Percentiles rank a stretch among this genome's conserved stretches.
Evolutionary conservation across 768 basidiomycete genomes (phyloP).

Genomic region (Exsudoporus frostii): DNA sequence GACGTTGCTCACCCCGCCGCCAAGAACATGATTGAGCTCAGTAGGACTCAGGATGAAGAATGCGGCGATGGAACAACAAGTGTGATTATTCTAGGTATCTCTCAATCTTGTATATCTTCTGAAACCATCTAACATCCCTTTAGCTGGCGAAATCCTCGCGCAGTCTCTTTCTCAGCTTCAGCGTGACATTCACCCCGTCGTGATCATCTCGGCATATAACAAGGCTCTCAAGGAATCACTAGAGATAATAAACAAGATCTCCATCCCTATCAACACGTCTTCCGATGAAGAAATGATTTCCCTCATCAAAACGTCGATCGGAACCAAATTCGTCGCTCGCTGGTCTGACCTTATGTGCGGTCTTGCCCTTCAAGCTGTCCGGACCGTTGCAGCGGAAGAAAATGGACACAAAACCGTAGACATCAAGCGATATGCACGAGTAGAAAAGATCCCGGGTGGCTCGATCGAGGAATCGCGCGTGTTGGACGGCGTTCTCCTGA

Average conservation of each 20-base stretch:
- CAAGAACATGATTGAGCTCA: slow-evolving; percentile 99
- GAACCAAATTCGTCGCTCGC: slow-evolving; percentile 94
- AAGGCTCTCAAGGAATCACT: slow-evolving; percentile 92
- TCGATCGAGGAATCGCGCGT: slow-evolving; percentile 93
- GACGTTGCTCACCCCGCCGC: slow-evolving; percentile 99
- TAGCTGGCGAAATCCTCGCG: slow-evolving; percentile 95
- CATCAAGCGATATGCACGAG: slow-evolving; percentile 95
- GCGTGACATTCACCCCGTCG: slow-evolving; percentile 96
- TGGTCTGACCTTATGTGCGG: slow-evolving; percentile 98
- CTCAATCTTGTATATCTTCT: background rate
- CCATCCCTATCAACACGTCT: slow-evolving; percentile 81
- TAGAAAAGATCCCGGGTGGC: slow-evolving; percentile 97
- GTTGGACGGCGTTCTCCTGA: slow-evolving; percentile 89
- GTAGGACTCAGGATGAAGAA: slow-evolving; percentile 97
- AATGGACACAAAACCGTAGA: slow-evolving; percentile 85
- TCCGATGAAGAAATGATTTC: slow-evolving; percentile 91
- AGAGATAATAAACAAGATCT: slow-evolving; percentile 82
- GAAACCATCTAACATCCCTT: background rate
- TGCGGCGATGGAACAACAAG: slow-evolving; percentile 98
- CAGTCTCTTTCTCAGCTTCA: slow-evolving; percentile 92
- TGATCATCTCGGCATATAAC: slow-evolving; percentile 98
- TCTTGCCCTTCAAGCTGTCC: slow-evolving; percentile 89
- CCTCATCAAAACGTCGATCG: slow-evolving; percentile 97
- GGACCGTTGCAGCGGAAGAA: slow-evolving; percentile 78
- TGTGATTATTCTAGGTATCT: slow-evolving; percentile 92